phyloP scores from a whole-genome alignment of 139 green algal genomes.

The Micractinium conductrix region DNA sequence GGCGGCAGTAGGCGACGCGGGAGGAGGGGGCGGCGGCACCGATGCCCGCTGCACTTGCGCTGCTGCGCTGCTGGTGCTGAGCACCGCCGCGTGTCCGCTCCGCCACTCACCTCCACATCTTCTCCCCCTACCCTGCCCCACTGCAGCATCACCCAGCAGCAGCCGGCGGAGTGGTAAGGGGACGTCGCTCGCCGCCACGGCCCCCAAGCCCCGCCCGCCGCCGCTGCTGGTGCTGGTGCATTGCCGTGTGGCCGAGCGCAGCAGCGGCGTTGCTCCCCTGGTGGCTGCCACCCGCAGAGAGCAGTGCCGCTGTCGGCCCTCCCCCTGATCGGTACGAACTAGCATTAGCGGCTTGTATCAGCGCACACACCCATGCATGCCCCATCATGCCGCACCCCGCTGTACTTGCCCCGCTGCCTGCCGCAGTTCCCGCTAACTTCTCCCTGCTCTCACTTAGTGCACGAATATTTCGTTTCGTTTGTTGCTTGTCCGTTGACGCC shows the following conservation, averaged over 20 bases:
- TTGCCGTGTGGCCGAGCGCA: conserved; percentile 1
- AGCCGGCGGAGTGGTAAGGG: conserved; percentile 15
- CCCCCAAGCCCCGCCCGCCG: neutral
- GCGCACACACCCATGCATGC: no score
- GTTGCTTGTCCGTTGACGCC: no score
- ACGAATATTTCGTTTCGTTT: no score
- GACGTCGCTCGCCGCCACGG: neutral
- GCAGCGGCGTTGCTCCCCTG: no score
- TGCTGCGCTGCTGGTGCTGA: no score
- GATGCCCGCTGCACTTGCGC: no score
- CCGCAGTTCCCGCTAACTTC: conserved; percentile 4
- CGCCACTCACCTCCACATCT: no score
- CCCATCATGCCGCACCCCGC: neutral
- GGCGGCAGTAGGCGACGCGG: no score
- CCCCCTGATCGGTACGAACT: neutral
- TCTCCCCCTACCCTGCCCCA: no score
- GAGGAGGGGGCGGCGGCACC: no score
- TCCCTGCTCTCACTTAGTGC: neutral
- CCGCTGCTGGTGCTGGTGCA: conserved; percentile 11
- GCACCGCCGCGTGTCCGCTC: no score
- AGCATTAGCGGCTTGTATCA: conserved; percentile 15
- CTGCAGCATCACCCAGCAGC: conserved; percentile 38
- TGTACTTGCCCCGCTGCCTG: neutral
- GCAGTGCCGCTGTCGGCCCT: neutral
- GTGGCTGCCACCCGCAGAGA: no score